Percentiles rank a stretch among this genome's conserved stretches.
Conservation (phyloP, 352 stramenopile species). For the Pythium angustatum region DNA sequence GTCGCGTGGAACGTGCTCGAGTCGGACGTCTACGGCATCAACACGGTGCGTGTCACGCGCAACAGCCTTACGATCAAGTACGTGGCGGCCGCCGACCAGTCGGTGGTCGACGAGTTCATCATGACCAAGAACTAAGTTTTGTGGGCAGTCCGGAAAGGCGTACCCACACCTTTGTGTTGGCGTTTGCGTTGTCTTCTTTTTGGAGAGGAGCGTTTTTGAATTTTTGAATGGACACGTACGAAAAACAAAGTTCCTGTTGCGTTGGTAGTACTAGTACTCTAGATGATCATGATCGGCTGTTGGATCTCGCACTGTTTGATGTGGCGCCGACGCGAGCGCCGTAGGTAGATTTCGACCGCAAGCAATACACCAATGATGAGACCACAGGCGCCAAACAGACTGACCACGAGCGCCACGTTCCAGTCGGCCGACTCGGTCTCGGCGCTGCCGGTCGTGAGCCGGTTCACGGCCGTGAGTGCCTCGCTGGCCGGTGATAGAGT, state of each 20-base stretch:
- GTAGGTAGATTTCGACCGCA: slow-evolving; percentile 19
- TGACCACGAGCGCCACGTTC: slow-evolving; percentile 1
- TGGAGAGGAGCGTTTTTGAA: no score
- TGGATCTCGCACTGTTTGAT: slow-evolving; percentile 12
- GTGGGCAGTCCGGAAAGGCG: no score
- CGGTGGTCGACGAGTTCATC: slow-evolving; percentile 33
- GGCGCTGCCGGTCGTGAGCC: background rate
- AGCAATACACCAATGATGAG: slow-evolving; percentile 17
- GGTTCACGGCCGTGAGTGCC: slow-evolving; percentile 9
- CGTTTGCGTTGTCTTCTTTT: no score
- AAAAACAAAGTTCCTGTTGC: background rate
- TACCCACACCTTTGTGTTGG: no score
- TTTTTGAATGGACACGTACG: background rate
- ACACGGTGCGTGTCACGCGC: slow-evolving; percentile 26
- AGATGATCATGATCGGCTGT: slow-evolving; percentile 15
- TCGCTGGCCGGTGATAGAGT: no score
- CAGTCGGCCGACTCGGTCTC: background rate
- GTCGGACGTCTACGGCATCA: slow-evolving; percentile 52
- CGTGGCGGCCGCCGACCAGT: slow-evolving; percentile 17
- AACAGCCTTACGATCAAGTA: slow-evolving; percentile 32
- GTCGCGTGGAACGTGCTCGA: slow-evolving; percentile 47
- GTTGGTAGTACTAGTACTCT: background rate
- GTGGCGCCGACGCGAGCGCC: background rate
- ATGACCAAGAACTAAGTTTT: no score
- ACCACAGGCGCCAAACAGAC: slow-evolving; percentile 13